Conservation (phyloP, 805 yeast genomes). For the Yarrowia keelungensis region DNA sequence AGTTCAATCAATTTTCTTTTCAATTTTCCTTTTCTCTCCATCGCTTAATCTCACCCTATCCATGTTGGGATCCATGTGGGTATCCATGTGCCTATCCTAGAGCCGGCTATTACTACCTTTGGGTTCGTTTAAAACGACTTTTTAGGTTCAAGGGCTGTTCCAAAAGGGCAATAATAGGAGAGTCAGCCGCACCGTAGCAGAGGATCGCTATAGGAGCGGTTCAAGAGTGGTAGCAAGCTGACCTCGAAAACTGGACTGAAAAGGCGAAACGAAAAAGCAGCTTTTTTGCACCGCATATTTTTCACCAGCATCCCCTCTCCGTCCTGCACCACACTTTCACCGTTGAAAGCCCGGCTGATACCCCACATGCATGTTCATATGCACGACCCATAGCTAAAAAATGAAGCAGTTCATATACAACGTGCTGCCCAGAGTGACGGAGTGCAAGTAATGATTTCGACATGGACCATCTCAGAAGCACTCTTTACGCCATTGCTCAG, state of each 20-base stretch:
- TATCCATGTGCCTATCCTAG: neutral
- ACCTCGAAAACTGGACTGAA: no score
- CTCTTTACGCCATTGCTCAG: constrained; percentile 28
- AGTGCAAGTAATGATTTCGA: neutral
- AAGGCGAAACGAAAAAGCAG: no score
- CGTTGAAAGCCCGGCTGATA: constrained; percentile 14
- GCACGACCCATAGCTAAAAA: constrained; percentile 11
- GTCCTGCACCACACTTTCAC: neutral
- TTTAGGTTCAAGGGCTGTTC: constrained; percentile 1
- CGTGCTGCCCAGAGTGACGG: neutral
- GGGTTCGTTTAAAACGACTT: constrained; percentile 25
- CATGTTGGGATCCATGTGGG: no score
- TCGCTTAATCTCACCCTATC: constrained; percentile 27
- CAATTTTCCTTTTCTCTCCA: neutral
- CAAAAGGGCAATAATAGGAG: constrained; percentile 35
- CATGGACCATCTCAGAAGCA: constrained; percentile 20
- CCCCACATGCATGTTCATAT: constrained; percentile 18
- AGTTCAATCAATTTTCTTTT: no score
- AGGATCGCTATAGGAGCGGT: no score
- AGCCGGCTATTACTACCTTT: constrained; percentile 29
- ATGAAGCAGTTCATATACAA: constrained; percentile 13
- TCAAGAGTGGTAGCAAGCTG: no score
- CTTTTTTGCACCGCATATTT: no score
- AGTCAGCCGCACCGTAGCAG: constrained; percentile 23
- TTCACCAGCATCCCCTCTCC: no score